Conservation (phyloP, 2,329 filamentous ascomycete species). For the Fusarium tuaranense region DNA sequence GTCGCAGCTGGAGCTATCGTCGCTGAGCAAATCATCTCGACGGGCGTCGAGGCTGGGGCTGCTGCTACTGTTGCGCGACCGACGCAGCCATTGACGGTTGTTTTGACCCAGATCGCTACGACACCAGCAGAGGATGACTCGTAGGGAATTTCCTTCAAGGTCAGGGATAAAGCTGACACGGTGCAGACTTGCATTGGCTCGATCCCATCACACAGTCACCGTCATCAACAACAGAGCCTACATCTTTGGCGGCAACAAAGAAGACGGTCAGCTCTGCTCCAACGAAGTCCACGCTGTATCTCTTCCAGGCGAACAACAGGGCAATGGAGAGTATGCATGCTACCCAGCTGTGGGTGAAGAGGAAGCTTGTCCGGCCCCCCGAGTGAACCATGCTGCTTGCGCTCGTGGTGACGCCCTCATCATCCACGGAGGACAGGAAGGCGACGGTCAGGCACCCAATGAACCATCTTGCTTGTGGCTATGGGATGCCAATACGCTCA, state of each 20-base stretch:
- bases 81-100: constrained; percentile 34
- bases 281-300: constrained; percentile 33
- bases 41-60: constrained; percentile 31
- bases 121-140: constrained; percentile 23
- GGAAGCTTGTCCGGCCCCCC: not conserved
- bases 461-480: constrained; percentile 29
- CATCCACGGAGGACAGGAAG: constrained; percentile 26
- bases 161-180: not conserved
- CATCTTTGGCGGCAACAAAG: constrained; percentile 36
- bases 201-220: constrained; percentile 30
- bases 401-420: constrained; percentile 23
- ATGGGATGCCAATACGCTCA: constrained; percentile 22
- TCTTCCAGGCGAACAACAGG: not conserved
- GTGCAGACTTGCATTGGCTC: constrained; percentile 16
- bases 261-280: constrained; percentile 20
- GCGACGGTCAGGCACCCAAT: constrained; percentile 2
- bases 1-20: constrained; percentile 34
- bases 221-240: constrained; percentile 30
- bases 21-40: constrained; percentile 36
- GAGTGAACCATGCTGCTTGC: constrained; percentile 29
- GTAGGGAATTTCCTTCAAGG: not conserved
- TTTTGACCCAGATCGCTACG: constrained; percentile 34
- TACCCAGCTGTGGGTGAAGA: constrained; percentile 32
- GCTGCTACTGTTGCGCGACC: constrained; percentile 30
- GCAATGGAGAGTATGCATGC: constrained; percentile 31